phyloP scores from a whole-genome alignment of 345 rosid species.

The Pistacia atlantica region DNA sequence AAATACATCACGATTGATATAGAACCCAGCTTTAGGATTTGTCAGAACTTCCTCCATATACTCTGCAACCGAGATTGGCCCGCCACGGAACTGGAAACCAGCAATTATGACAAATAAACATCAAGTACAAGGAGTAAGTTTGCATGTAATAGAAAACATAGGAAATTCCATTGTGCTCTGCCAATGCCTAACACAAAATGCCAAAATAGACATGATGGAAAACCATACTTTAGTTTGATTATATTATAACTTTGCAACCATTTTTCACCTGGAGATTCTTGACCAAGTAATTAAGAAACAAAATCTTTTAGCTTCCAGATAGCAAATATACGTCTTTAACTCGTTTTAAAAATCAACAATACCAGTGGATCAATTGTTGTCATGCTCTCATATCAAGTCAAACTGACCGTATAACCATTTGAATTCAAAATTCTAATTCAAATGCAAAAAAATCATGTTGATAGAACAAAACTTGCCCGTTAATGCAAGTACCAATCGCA shows the following conservation, averaged over 20 bases:
- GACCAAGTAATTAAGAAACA: background rate
- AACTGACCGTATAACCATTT: too few species aligned
- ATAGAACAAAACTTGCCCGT: background rate
- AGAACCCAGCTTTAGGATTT: constrained; percentile 86
- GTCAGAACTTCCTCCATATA: constrained; percentile 97
- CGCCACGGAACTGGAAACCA: constrained; percentile 74
- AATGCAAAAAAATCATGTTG: too few species aligned
- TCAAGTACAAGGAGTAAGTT: constrained; percentile 9
- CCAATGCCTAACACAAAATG: background rate
- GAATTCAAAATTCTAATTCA: too few species aligned
- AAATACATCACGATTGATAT: constrained; percentile 89
- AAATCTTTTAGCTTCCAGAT: too few species aligned
- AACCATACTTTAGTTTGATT: background rate
- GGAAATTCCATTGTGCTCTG: background rate
- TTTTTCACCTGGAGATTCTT: background rate
- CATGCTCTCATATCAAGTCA: too few species aligned
- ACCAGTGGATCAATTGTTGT: too few species aligned
- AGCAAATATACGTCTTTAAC: too few species aligned
- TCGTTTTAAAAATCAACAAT: too few species aligned
- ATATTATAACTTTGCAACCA: background rate
- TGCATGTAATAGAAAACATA: background rate
- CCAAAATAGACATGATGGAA: background rate
- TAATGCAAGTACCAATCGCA: background rate
- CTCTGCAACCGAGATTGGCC: constrained; percentile 91
- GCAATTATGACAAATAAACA: constrained; percentile 11